Base-by-base conservation (phyloP, 768 basidiomycete species). In the Boletus subparvulus region DNA sequence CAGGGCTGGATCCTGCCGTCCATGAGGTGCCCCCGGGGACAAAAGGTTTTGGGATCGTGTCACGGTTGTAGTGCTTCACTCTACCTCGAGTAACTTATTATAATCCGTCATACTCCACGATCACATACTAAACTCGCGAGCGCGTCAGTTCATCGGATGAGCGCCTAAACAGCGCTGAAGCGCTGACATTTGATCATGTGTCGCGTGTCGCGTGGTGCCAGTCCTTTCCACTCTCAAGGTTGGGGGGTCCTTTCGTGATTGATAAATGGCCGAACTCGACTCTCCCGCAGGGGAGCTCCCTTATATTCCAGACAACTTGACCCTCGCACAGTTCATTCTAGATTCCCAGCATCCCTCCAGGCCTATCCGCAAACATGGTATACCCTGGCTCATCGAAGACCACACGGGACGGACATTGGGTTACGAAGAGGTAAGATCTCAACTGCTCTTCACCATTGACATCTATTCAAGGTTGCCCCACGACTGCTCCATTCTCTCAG, bases 351-450 rank as follows among this genome's bases (percentile, higher is more conserved):
- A 75, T 47, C 70, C 69, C 10, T 59, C 52, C 13, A 63, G 65
- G 40, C 72, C 74, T 2, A 58, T 65, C 19, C 66, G 68, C 33
- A 58, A 55, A 24, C 50, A 55, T 30, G 64, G 42, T 8, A 54
- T 53, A 16, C 72, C 79, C 0, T 79, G 77, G 75, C 56, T 80
- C 41, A 70, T 80, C 30, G 79, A 80, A 36, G 74, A 78, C 47
- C 62, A 61, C 14, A 77, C 75, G 4, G 77, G 77, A 14, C 65
- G 68, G 24, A 55, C 62, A n/a, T 49, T 73, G 17, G 68, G 68
- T 7, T 64, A 65, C 30, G 74, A 78, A 45, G 77, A 78, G 66
- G 77, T 75, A 42, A 58, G 68, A 47, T 5, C 13, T 47, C 6
- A 10, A 6, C 5, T 41, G 3, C 2, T 21, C 35, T 10, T 9